These are phyloP conservation scores for Arachis monticola DNA, from an alignment of 331 rosid species.

Conservation along the genomic window DNA sequence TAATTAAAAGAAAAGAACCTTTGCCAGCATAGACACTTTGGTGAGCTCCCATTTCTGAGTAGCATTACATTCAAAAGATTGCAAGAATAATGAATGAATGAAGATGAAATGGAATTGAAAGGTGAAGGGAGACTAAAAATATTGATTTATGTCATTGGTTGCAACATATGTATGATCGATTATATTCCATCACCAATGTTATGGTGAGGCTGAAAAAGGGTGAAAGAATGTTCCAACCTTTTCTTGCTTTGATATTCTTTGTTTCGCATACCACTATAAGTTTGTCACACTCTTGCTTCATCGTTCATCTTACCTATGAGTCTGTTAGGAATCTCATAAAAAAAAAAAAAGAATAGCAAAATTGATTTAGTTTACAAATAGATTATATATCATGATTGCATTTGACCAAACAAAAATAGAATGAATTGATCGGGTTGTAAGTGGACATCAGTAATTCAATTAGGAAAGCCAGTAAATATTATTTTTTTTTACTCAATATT, in stretches of 20 bases:
- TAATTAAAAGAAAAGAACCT: slow-evolving; percentile 44
- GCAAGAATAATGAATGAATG: slow-evolving; percentile 1
- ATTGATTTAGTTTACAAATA: too few species aligned
- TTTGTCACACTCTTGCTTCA: slow-evolving; percentile 48
- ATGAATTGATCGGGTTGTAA: too few species aligned
- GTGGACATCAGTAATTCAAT: too few species aligned
- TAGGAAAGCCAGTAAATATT: too few species aligned
- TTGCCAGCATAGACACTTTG: slow-evolving; percentile 70
- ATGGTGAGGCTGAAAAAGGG: neutral
- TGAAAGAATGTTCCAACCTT: slow-evolving; percentile 45
- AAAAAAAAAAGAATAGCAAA: too few species aligned
- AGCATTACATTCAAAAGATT: slow-evolving; percentile 5
- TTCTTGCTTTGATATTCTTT: slow-evolving; percentile 45
- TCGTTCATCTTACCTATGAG: neutral
- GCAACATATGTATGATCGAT: slow-evolving; percentile 7
- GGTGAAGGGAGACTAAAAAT: neutral
- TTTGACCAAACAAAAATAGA: too few species aligned
- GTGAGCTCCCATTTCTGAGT: slow-evolving; percentile 64
- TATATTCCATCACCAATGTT: neutral
- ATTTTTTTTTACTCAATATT: too few species aligned
- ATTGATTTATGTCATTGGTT: slow-evolving; percentile 12
- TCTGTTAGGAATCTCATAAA: neutral
- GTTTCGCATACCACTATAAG: slow-evolving; percentile 20
- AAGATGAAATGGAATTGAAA: neutral
- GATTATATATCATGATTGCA: too few species aligned